Base-by-base conservation (phyloP, 2,329 filamentous ascomycete genomes). In the Nothophaeocryptopus gaeumannii region DNA sequence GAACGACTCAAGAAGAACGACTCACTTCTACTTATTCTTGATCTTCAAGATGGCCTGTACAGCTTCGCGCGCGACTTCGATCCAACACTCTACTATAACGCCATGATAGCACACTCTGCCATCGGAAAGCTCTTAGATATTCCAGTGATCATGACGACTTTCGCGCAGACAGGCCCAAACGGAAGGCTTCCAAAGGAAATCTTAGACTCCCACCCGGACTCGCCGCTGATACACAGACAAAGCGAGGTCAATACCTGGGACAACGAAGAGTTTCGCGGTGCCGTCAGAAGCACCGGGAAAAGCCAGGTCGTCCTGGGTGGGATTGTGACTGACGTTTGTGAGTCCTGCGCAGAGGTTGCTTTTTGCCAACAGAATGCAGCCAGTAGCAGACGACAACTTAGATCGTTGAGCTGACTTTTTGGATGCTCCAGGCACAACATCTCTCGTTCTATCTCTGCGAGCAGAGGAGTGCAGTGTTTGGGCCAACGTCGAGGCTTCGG, bases 221-320 rank as follows among this genome's bases (percentile, higher is more conserved):
- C 83, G 0, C 80, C 86, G 0, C 71, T 88, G 9, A 79, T 90
- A 63, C 74, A 78, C 59, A 81, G 86, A 32, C 77, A 84, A 53
- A 86, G 86, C 34, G 83, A 90, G 63, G 85, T 90, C 61, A 80
- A 89, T 63, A 86, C 86, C 2, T 89, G 85, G 86, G 87, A 90
- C 64, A 89, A 88, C 59, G 58, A 76, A 2, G 79, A 86, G 0
- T 89, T 90, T 72, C 78, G 78, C 32, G 74, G 73, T 1, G 85
- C 86, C 2, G 76, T 90, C 53, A 70, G 76, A 16, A 38, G 39
- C 1, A 79, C 84, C 3, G 79, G 79, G 50, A 83, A 82, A 66
- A 82, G 76, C 29, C 87, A 90, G 66, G 73, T 90, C 60, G 86
- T 90, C 62, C 68, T 91, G 12, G 85, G 75, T 2, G 85, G 86